These are phyloP conservation scores for Zygotorulaspora mrakii DNA, from an alignment of 1,139 yeast genomes.

Conservation along the genomic window DNA sequence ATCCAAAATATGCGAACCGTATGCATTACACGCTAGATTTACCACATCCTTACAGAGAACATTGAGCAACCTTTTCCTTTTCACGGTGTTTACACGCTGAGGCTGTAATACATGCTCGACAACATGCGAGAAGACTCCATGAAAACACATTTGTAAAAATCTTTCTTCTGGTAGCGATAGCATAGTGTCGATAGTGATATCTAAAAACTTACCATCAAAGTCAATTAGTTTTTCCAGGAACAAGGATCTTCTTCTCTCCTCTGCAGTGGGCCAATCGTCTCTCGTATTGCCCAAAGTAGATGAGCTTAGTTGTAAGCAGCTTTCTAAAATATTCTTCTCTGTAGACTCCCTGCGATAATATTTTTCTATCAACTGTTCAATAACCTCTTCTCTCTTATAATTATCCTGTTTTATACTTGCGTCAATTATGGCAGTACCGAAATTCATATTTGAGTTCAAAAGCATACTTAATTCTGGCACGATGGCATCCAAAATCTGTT, in stretches of 20 bases:
- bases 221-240: constrained; percentile 68
- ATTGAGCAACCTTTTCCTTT: constrained; percentile 68
- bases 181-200: constrained; percentile 57
- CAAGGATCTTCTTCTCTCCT: constrained; percentile 75
- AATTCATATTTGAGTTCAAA: constrained; percentile 64
- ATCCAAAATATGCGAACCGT: constrained; percentile 90
- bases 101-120: constrained; percentile 60
- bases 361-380: constrained; percentile 55
- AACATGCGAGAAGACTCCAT: constrained; percentile 86
- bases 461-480: constrained; percentile 64
- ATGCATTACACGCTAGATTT: constrained; percentile 73
- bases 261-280: constrained; percentile 90
- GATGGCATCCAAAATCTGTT: constrained; percentile 61
- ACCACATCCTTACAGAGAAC: constrained; percentile 52
- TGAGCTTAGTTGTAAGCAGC: constrained; percentile 55
- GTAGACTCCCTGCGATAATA: constrained; percentile 51
- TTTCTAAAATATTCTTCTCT: constrained; percentile 55
- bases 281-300: constrained; percentile 78
- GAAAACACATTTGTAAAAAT: constrained; percentile 69
- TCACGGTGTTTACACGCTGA: constrained; percentile 48
- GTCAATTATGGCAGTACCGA: constrained; percentile 65
- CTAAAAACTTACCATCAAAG: constrained; percentile 58
- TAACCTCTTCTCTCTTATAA: constrained; percentile 63
- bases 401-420: constrained; percentile 58
- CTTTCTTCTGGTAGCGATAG: constrained; percentile 56